Evolutionary conservation across 75 land plant species (phyloP), one percentile per base, ranked within the genome.

Genomic region (Sequoia sempervirens): DNA sequence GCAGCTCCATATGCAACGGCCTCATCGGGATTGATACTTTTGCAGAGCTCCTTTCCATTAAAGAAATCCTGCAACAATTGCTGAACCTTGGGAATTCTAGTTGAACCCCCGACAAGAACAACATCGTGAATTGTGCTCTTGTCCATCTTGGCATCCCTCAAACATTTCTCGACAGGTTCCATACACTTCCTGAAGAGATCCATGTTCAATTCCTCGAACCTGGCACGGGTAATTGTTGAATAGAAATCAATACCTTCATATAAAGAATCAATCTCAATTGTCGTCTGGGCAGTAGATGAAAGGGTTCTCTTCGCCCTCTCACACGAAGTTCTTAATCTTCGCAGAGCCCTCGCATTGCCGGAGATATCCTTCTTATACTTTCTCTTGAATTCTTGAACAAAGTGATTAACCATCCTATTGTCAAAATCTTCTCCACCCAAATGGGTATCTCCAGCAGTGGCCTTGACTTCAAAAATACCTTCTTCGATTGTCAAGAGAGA

Each of bases 1-100:
- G 95, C 95, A 41, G 95, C 95, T 43, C 93, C 93, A 85, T 93
- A 93, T 7, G 95, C 92, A 46, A 93, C 93, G 50, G 93, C 95
- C 82, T 93, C 95, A 76, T 93, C 95, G 0, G 92, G 95, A 86
- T 93, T 93, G 79, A 93, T 93, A 86, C 92, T 93, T 92, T 93
- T 93, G 89, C 95, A 93, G 36, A 93, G 91, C 89, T 93, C 95
- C 90, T 93, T 93, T 8, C 95, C 95, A 52, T 93, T 92, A 89
- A 93, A 93, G 79, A 93, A 92, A 80, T 93, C 95, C 83, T 93
- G 95, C 78, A 93, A 75, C 38, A 93, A 46, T 66, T 92, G 93
- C 83, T 93, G 95, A 30, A 93, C 95, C 83, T 89, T 93, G 34
- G 95, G 93, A 40, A 93, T 93, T 18, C 95, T 80, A 37, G 93